Evolutionary conservation across 441 rosid genomes (phyloP), one percentile per base, ranked within the genome.

Genomic region (Adansonia grandidieri): DNA sequence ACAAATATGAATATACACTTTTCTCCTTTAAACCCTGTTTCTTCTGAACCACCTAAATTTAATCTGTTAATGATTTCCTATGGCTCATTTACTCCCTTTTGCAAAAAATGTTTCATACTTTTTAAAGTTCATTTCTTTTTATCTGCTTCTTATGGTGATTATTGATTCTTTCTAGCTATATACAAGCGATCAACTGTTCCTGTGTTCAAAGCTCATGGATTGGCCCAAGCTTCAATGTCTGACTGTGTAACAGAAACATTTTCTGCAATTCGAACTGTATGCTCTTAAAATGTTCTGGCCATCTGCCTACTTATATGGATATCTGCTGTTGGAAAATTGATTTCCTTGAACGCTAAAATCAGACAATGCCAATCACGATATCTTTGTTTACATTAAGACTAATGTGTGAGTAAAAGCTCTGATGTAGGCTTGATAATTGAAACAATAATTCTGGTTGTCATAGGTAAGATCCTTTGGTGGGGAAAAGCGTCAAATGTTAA

Each of bases 381-480:
- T 64, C 47, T 61, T 37, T 53, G 61, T 75, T 73, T 73, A 73
- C 78, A 22, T 20, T 56, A 60, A 51, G 51, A 37, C 0, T 32
- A 17, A 17, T 19, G 37, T 75, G 56, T 60, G 7, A 32, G 54
- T 56, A 66, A 2, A 71, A 68, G 19, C 22, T 56, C 61, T 78
- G 24, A 66, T 57, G 17, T 4, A 15, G 6, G 78, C 60, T 51
- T 75, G 71, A 71, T 63, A 50, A 78, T 67, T 81, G 71, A 71
- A 50, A 14, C 73, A 58, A 15, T 76, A 61, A 56, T 22, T 64
- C 67, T 73, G 80, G 57, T 86, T 82, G 61, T 78, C 79, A 66
- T 75, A 93, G 99, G 99, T 96, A 70, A 90, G 98, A 87, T 96
- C 98, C 24, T 96, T 96, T 85, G 88, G 98, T 62, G 99, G 98